A percentile compares a stretch with the other conserved stretches of the same genome.
Evolutionary conservation across 2,329 filamentous ascomycete species (phyloP).

Genomic region (Fusarium siculi): DNA sequence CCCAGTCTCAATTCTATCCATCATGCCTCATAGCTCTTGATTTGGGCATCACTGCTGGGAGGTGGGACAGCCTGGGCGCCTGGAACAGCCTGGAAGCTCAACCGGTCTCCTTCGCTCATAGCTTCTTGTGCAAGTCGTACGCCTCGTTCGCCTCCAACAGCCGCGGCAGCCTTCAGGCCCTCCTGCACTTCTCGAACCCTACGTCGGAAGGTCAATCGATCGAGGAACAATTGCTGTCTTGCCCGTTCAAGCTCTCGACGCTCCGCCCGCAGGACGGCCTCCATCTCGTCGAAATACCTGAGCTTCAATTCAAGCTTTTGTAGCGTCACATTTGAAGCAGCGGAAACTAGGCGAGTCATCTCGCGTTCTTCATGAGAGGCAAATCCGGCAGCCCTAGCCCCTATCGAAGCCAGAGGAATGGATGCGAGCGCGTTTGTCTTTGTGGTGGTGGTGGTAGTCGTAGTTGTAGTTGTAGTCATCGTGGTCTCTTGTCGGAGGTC

Average conservation of each 20-base stretch:
- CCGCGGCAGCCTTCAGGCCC: conserved; percentile 67
- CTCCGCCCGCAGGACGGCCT: conserved; percentile 90
- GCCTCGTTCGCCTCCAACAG: conserved; percentile 61
- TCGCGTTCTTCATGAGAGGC: conserved; percentile 97
- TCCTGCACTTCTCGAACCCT: conserved; percentile 86
- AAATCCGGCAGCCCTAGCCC: conserved; percentile 85
- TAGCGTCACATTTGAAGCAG: conserved; percentile 91
- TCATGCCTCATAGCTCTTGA: conserved; percentile 69
- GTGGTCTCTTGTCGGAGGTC: conserved; percentile 66
- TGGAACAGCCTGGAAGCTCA: conserved; percentile 63
- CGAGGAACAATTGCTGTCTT: conserved; percentile 91
- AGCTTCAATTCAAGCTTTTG: conserved; percentile 97
- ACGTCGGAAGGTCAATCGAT: conserved; percentile 89
- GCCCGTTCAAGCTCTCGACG: conserved; percentile 91
- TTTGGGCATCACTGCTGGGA: conserved; percentile 63
- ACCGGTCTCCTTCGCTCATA: conserved; percentile 59
- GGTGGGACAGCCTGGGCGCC: conserved; percentile 61
- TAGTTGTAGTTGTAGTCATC: conserved; percentile 62
- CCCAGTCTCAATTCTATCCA: neutral
- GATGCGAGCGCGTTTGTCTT: conserved; percentile 69
- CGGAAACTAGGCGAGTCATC: conserved; percentile 92
- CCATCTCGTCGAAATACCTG: conserved; percentile 96
- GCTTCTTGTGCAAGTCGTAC: conserved; percentile 59
- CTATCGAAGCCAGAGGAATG: conserved; percentile 85
- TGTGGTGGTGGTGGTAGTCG: conserved; percentile 58